A percentile compares a stretch with the other conserved stretches of the same genome.
Evolutionary conservation across 805 yeast genomes (phyloP).

Genomic region (Saturnispora mendoncae): DNA sequence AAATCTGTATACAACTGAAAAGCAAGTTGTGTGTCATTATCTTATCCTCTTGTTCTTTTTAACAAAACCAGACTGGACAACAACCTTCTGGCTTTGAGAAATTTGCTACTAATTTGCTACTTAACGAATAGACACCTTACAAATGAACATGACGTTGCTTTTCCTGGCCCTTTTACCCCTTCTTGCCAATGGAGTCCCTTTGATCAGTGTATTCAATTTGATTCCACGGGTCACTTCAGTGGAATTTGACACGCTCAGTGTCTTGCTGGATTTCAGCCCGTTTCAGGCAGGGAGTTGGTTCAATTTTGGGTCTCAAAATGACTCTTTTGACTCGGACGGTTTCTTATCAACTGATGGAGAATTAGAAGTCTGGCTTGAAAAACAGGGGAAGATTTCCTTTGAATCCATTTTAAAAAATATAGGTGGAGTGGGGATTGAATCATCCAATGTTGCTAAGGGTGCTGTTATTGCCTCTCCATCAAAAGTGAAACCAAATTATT

Average conservation of each 20-base stretch:
- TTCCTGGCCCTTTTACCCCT: neutral
- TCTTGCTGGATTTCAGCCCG: neutral
- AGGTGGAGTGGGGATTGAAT: slow-evolving; percentile 37
- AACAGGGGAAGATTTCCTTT: slow-evolving; percentile 37
- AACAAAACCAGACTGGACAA: no score
- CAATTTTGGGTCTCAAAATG: neutral
- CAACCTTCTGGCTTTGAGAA: no score
- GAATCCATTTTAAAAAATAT: slow-evolving; percentile 43
- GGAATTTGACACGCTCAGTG: neutral
- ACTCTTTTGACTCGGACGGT: neutral
- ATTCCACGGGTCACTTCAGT: neutral
- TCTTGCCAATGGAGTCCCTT: neutral
- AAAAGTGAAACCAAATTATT: slow-evolving; percentile 61
- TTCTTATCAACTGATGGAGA: slow-evolving; percentile 15
- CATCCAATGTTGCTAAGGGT: slow-evolving; percentile 45
- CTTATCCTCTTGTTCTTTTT: neutral
- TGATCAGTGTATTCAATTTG: neutral
- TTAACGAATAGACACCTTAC: no score
- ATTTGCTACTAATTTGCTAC: no score
- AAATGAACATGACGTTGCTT: neutral
- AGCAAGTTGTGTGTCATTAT: no score
- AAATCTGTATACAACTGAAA: no score
- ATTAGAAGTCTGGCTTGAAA: slow-evolving; percentile 41
- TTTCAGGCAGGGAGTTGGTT: neutral
- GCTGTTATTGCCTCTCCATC: slow-evolving; percentile 85